Percentiles rank a stretch among this genome's conserved stretches.
Conservation (phyloP, 2,329 filamentous ascomycete species). For the Eutypella sp. region DNA sequence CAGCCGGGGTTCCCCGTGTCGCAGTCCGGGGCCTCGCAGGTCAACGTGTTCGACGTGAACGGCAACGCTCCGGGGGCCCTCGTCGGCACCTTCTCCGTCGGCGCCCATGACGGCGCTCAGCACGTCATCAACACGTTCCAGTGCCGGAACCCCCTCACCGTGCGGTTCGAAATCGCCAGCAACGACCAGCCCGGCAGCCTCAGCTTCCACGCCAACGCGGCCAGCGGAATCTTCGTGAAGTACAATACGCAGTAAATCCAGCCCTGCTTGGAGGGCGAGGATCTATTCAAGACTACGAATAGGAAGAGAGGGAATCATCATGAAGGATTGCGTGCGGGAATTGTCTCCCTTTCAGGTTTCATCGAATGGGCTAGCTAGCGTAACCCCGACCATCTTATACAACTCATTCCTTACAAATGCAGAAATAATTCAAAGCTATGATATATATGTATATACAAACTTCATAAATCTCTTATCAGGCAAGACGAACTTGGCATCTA, state of each 20-base stretch:
- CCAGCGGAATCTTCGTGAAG: background rate
- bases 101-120: background rate
- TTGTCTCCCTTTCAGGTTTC: background rate
- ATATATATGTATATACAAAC: no score
- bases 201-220: background rate
- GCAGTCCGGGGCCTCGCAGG: background rate
- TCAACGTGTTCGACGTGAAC: background rate
- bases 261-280: background rate
- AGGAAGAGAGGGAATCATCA: no score
- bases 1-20: background rate
- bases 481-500: no score
- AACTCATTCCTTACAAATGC: no score
- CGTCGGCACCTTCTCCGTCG: background rate
- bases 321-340: no score
- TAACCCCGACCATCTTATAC: no score
- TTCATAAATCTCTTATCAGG: no score
- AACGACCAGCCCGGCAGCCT: background rate
- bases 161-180: background rate
- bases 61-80: background rate
- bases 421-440: no score
- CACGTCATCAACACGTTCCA: constrained; percentile 1
- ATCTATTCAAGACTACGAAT: background rate
- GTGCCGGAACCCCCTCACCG: background rate
- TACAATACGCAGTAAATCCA: background rate
- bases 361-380: no score